Percentiles rank a stretch among this genome's conserved stretches.
These are phyloP conservation scores for Punctularia strigosozonata DNA, from an alignment of 768 basidiomycete genomes.

Conservation along the genomic window DNA sequence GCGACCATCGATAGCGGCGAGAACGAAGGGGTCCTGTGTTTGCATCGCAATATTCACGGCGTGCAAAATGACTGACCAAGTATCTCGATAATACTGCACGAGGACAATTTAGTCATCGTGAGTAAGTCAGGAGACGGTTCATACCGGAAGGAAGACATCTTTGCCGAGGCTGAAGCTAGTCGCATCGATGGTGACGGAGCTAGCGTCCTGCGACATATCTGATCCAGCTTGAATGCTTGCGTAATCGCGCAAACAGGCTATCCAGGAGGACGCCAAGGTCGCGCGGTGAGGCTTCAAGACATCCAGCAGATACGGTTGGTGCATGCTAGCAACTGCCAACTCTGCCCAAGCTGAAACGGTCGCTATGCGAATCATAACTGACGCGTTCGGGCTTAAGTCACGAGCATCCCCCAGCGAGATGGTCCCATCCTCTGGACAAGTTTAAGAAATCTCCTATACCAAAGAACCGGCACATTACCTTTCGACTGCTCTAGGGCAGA, in stretches of 20 bases:
- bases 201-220: constrained; percentile 68
- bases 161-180: constrained; percentile 82
- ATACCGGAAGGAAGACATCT: constrained; percentile 85
- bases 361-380: constrained; percentile 88
- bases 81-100: constrained; percentile 70
- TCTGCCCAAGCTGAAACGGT: constrained; percentile 94
- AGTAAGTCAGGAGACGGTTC: constrained; percentile 17
- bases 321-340: constrained; percentile 64
- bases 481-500: constrained; percentile 83
- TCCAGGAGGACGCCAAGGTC: constrained; percentile 75
- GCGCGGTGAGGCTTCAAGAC: constrained; percentile 75
- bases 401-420: constrained; percentile 77
- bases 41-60: constrained; percentile 79
- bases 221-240: constrained; percentile 85
- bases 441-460: background rate
- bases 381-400: constrained; percentile 87
- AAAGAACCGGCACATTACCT: constrained; percentile 31
- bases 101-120: constrained; percentile 3
- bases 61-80: constrained; percentile 76
- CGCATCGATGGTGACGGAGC: constrained; percentile 65
- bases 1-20: constrained; percentile 75
- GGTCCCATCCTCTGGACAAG: constrained; percentile 59
- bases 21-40: constrained; percentile 47
- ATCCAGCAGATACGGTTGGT: constrained; percentile 64
- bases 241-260: constrained; percentile 82